phyloP scores from a whole-genome alignment of 2,329 filamentous ascomycete genomes.

The Talaromyces sp. region DNA sequence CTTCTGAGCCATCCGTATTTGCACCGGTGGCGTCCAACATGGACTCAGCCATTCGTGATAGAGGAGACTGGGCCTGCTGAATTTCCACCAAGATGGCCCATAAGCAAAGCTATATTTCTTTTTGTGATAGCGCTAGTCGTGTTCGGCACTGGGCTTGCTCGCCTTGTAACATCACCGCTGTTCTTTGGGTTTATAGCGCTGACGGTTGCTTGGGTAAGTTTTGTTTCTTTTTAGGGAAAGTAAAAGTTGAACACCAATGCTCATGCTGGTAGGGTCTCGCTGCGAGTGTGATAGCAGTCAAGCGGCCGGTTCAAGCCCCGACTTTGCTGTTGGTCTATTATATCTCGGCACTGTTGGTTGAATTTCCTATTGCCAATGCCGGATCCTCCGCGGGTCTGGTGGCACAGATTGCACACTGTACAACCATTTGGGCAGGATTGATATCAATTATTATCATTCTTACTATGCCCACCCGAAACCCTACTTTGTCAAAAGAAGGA shows the following conservation, averaged over 20 bases:
- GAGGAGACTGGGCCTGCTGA: conserved; percentile 32
- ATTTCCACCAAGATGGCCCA: conserved; percentile 21
- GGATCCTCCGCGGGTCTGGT: conserved; percentile 6
- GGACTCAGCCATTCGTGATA: conserved; percentile 49
- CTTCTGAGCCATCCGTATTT: conserved; percentile 20
- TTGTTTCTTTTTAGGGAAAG: background rate
- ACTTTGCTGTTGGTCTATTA: conserved; percentile 34
- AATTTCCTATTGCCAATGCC: conserved; percentile 29
- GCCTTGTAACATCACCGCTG: conserved; percentile 15
- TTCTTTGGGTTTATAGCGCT: conserved; percentile 13
- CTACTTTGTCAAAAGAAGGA: conserved; percentile 46
- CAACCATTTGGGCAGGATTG: conserved; percentile 38
- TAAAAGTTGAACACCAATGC: conserved; percentile 9
- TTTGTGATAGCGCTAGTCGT: conserved; percentile 35
- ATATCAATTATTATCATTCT: conserved; percentile 52
- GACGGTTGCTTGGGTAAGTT: conserved; percentile 35
- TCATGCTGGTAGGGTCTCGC: conserved; percentile 29
- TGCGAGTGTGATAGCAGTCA: conserved; percentile 29
- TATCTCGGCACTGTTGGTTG: conserved; percentile 25
- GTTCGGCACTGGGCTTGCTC: conserved; percentile 26
- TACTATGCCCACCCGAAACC: conserved; percentile 65
- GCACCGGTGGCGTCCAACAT: conserved; percentile 37
- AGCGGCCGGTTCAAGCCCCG: conserved; percentile 39
- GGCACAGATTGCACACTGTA: conserved; percentile 18
- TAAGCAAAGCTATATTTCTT: conserved; percentile 33